A percentile compares a stretch with the other conserved stretches of the same genome.
Conservation (phyloP, 495 filamentous ascomycete genomes). For the Parathielavia appendiculata region DNA sequence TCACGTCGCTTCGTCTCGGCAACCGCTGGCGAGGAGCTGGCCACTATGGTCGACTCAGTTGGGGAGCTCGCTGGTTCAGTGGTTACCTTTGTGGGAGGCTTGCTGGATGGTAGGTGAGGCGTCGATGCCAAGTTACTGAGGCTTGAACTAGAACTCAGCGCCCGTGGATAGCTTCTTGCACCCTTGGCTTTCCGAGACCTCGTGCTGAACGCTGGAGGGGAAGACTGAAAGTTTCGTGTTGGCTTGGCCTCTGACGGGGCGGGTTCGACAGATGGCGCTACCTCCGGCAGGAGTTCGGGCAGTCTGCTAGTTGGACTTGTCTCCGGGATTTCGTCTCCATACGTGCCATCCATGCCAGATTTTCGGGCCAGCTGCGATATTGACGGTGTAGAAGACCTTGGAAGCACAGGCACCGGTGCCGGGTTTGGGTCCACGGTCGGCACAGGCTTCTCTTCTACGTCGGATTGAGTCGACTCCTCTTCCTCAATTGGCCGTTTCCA, state of each 20-base stretch:
- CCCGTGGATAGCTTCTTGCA: slow-evolving; percentile 8
- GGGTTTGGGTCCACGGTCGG: slow-evolving; percentile 10
- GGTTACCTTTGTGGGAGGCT: slow-evolving; percentile 25
- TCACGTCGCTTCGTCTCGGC: slow-evolving; percentile 27
- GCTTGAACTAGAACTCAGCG: slow-evolving; percentile 25
- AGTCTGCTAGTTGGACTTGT: slow-evolving; percentile 32
- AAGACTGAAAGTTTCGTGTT: slow-evolving; percentile 22
- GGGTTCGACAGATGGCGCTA: neutral
- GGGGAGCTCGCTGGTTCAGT: slow-evolving; percentile 13
- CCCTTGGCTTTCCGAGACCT: slow-evolving; percentile 17
- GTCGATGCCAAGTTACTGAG: slow-evolving; percentile 36
- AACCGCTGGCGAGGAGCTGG: slow-evolving; percentile 33
- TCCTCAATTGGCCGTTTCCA: slow-evolving; percentile 5
- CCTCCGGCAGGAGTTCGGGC: neutral
- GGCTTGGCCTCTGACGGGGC: slow-evolving; percentile 3
- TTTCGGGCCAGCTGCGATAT: neutral
- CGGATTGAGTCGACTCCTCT: slow-evolving; percentile 25
- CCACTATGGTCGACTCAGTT: neutral
- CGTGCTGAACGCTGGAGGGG: slow-evolving; percentile 30
- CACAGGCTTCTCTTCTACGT: slow-evolving; percentile 16
- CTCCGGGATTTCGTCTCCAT: slow-evolving; percentile 36
- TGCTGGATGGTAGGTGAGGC: slow-evolving; percentile 30
- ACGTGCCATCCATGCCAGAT: slow-evolving; percentile 5
- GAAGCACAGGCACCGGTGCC: slow-evolving; percentile 10
- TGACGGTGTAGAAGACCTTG: slow-evolving; percentile 11